phyloP scores from a whole-genome alignment of 768 basidiomycete genomes.

The Myochromella boudieri region DNA sequence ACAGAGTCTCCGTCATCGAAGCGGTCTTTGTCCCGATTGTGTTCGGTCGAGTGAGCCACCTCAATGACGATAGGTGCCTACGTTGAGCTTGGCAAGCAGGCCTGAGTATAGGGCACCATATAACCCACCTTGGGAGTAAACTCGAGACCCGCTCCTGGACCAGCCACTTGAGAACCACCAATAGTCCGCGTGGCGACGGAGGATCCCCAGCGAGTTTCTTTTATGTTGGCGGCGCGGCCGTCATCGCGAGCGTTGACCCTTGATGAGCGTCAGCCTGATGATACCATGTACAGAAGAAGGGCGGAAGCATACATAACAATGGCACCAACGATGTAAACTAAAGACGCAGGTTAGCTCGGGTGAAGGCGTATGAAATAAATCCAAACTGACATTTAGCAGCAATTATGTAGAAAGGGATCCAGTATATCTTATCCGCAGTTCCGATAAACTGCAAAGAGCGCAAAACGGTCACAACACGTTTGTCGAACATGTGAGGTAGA shows the following conservation, averaged over 20 bases:
- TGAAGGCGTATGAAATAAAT: not conserved
- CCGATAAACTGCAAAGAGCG: conserved; percentile 8
- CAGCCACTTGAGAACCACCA: conserved; percentile 6
- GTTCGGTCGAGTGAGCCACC: conserved; percentile 10
- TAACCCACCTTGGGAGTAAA: conserved; percentile 12
- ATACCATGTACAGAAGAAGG: not conserved
- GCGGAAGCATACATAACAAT: conserved; percentile 12
- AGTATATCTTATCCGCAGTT: conserved; percentile 12
- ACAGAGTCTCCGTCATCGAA: not conserved
- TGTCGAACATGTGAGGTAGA: not conserved
- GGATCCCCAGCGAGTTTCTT: conserved; percentile 2
- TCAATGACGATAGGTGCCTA: conserved; percentile 14
- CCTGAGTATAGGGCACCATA: not conserved
- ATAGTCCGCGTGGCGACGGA: conserved; percentile 11
- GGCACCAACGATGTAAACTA: conserved; percentile 17
- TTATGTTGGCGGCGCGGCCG: not conserved
- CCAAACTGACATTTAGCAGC: conserved; percentile 12
- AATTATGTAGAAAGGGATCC: conserved; percentile 16
- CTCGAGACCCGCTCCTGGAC: conserved; percentile 4
- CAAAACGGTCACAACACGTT: not conserved
- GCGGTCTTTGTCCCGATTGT: conserved; percentile 1
- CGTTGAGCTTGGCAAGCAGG: not conserved
- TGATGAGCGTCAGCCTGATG: not conserved
- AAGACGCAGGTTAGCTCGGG: not conserved
- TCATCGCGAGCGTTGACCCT: conserved; percentile 5